Conservation (phyloP, 2,329 filamentous ascomycete genomes). For the Stemphylium beticola region DNA sequence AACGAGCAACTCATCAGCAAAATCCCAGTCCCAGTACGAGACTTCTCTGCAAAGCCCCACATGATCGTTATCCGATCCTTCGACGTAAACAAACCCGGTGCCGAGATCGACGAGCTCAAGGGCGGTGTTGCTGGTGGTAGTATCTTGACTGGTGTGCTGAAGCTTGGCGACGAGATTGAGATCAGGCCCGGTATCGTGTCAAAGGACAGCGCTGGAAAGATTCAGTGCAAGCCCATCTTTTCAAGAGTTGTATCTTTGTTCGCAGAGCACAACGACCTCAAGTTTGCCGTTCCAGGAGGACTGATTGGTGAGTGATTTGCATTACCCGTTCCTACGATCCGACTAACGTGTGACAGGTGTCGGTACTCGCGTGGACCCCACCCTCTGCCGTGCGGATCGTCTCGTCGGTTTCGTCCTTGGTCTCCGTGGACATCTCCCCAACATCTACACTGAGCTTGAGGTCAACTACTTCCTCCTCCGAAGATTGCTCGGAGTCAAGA, state of each 20-base stretch:
- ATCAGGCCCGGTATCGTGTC: slow-evolving; percentile 98
- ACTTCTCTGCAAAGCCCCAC: slow-evolving; percentile 90
- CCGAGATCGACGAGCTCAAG: slow-evolving; percentile 97
- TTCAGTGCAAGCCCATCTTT: slow-evolving; percentile 97
- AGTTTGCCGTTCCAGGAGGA: slow-evolving; percentile 96
- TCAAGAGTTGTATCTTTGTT: slow-evolving; percentile 93
- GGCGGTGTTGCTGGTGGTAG: slow-evolving; percentile 97
- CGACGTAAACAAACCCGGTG: slow-evolving; percentile 99
- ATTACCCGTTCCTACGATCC: background rate
- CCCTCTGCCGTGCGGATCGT: slow-evolving; percentile 97
- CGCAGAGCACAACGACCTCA: slow-evolving; percentile 97
- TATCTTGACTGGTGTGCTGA: slow-evolving; percentile 95
- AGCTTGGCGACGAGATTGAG: slow-evolving; percentile 97
- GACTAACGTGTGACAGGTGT: slow-evolving; percentile 64
- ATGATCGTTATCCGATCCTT: slow-evolving; percentile 99
- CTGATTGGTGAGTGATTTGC: slow-evolving; percentile 68
- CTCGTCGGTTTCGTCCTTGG: slow-evolving; percentile 97
- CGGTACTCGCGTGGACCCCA: slow-evolving; percentile 95
- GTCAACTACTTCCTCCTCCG: slow-evolving; percentile 97
- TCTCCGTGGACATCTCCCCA: slow-evolving; percentile 88
- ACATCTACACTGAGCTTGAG: slow-evolving; percentile 98
- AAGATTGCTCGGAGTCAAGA: slow-evolving; percentile 93
- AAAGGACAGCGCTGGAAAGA: slow-evolving; percentile 89
- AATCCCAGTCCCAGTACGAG: slow-evolving; percentile 88
- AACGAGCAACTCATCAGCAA: slow-evolving; percentile 95